Base-by-base conservation (phyloP, 73 alveolate species). In the Stentor coeruleus region DNA sequence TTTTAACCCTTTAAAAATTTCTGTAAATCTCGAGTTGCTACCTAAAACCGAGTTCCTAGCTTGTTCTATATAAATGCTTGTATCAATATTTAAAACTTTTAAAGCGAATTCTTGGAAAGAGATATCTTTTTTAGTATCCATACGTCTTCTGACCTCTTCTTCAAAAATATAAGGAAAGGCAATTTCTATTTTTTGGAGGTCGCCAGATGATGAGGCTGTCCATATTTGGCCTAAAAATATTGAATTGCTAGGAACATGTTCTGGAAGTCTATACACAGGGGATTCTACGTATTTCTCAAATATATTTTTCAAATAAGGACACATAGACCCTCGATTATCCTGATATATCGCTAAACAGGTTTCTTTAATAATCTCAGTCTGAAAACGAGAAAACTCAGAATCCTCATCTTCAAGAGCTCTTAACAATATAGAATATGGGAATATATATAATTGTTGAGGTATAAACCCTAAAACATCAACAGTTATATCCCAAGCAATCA, bases 401-500 rank as follows among this genome's bases (percentile, higher is more conserved):
- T 66, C 79, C 14, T 37, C 79, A 33, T 66, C 79, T 66, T 66
- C 79, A 66, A 1, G 37, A 15, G 37, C 79, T 20, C 39, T 20
- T 20, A 66, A 37, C 20, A 66, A 33, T 28, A 66, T 66, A 26
- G 79, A 20, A 40, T 28, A 66, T 0, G 79, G 79, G 2, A 66
- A 66, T 1, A 26, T 20, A 31, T 20, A 33, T 1, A 66, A 11
- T 40, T 66, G 79, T 28, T 28, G n/a, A 20, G 79, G 79, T 15
- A 66, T 66, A 40, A 20, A 66, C 39, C 79, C 79, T 26, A 66
- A 40, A 20, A 66, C 79, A 2, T 66, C 79, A 66, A 66, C 79
- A 20, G 79, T 66, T 14, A 66, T 66, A 40, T 66, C 79, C 79
- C 79, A 66, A 31, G 79, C 79, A 66, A 66, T 66, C 79, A 66